Evolutionary conservation across 805 yeast genomes (phyloP).

Genomic region (Lipomyces spencermartinsiae): DNA sequence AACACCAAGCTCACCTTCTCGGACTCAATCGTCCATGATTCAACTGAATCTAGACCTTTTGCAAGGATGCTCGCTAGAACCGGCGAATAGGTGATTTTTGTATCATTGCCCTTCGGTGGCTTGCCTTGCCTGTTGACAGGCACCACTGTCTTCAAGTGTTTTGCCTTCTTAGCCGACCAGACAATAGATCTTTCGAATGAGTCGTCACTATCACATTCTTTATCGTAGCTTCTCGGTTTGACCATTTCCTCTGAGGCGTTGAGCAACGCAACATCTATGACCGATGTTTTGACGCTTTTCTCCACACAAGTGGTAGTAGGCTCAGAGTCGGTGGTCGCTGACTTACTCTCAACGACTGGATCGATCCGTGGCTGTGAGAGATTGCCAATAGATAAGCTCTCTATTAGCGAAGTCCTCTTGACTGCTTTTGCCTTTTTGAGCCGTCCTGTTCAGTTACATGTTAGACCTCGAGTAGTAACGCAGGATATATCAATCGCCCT

Average conservation of each 20-base stretch:
- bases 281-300: not conserved
- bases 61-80: constrained; percentile 30
- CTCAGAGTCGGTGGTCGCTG: not conserved
- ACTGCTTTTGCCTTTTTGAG: not conserved
- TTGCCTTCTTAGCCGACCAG: constrained; percentile 33
- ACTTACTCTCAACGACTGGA: not conserved
- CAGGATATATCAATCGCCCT: not conserved
- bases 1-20: not conserved
- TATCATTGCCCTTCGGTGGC: constrained; percentile 1
- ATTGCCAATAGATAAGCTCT: constrained; percentile 1
- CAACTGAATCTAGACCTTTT: constrained; percentile 18
- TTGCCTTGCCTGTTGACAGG: constrained; percentile 6
- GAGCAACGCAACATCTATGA: not conserved
- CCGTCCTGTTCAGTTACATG: not conserved
- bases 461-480: not conserved
- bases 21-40: not conserved
- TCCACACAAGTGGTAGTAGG: not conserved
- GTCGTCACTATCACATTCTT: constrained; percentile 24
- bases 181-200: constrained; percentile 33
- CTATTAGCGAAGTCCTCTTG: constrained; percentile 6
- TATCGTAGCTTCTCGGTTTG: not conserved
- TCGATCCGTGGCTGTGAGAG: not conserved
- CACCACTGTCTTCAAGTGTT: constrained; percentile 5
- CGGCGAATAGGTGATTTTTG: constrained; percentile 35
- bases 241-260: not conserved